Conservation (phyloP, 2,329 filamentous ascomycete species). For the Hirsutella rhossiliensis region DNA sequence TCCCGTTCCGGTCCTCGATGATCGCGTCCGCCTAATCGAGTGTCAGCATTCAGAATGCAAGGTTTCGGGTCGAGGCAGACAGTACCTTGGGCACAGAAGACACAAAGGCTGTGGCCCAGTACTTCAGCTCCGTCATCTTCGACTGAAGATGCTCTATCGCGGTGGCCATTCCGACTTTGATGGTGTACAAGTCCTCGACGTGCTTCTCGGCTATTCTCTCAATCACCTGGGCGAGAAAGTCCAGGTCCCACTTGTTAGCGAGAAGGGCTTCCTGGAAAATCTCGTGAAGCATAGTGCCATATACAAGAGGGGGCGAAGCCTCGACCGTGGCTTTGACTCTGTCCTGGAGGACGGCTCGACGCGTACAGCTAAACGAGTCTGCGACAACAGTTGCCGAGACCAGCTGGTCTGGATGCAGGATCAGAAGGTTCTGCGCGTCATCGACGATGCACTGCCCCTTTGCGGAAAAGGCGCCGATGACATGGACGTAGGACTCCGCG, state of each 20-base stretch:
- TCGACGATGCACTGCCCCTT: constrained; percentile 70
- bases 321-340: constrained; percentile 84
- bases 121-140: constrained; percentile 70
- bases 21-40: constrained; percentile 49
- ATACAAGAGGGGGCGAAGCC: constrained; percentile 69
- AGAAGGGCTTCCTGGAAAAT: constrained; percentile 86
- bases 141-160: constrained; percentile 70
- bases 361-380: constrained; percentile 88
- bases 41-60: constrained; percentile 14
- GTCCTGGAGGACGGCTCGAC: constrained; percentile 87
- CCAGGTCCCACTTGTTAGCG: constrained; percentile 66
- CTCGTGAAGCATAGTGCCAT: constrained; percentile 88
- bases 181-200: constrained; percentile 80
- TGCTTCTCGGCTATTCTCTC: constrained; percentile 61
- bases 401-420: constrained; percentile 89
- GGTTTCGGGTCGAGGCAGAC: not conserved
- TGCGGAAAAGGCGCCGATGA: constrained; percentile 65
- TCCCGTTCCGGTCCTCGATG: constrained; percentile 67
- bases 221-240: constrained; percentile 55
- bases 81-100: constrained; percentile 53
- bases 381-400: constrained; percentile 91
- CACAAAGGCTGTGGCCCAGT: constrained; percentile 78
- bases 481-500: constrained; percentile 66
- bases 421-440: constrained; percentile 71
- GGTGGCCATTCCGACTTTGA: constrained; percentile 60